Evolutionary conservation across 2,329 filamentous ascomycete genomes (phyloP).

Genomic region (Penicillium sp.): DNA sequence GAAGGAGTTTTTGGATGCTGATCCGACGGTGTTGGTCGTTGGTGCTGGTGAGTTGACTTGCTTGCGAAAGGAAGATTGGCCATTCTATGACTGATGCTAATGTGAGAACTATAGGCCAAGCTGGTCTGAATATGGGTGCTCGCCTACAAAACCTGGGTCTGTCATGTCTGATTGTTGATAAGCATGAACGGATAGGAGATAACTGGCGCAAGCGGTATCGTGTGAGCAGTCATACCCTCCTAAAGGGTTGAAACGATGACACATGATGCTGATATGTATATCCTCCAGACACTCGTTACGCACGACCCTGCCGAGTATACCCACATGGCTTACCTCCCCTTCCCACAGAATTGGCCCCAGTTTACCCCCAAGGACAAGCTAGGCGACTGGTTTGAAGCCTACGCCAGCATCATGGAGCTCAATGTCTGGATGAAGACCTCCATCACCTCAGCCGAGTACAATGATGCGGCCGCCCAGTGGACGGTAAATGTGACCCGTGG

Average conservation of each 20-base stretch:
- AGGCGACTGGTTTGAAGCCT: constrained; percentile 52
- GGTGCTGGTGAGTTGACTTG: constrained; percentile 36
- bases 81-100: background rate
- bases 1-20: constrained; percentile 36
- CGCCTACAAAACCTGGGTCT: constrained; percentile 45
- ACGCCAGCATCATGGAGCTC: constrained; percentile 52
- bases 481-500: constrained; percentile 34
- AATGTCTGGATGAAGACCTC: constrained; percentile 48
- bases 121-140: constrained; percentile 46
- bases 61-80: background rate
- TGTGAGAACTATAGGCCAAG: constrained; percentile 36
- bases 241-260: background rate
- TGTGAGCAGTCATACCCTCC: constrained; percentile 17
- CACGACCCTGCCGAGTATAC: constrained; percentile 46
- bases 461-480: constrained; percentile 43
- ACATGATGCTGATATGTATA: background rate
- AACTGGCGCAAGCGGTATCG: constrained; percentile 55
- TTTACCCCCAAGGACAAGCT: constrained; percentile 52
- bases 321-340: constrained; percentile 42
- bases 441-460: constrained; percentile 43
- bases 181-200: constrained; percentile 49
- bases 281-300: constrained; percentile 25
- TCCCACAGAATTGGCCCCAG: constrained; percentile 45
- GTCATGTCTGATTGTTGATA: constrained; percentile 48
- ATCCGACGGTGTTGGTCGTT: constrained; percentile 45